Percentiles rank a stretch among this genome's conserved stretches.
phyloP scores from a whole-genome alignment of 257 asterid genomes.

The Solanum okadae region DNA sequence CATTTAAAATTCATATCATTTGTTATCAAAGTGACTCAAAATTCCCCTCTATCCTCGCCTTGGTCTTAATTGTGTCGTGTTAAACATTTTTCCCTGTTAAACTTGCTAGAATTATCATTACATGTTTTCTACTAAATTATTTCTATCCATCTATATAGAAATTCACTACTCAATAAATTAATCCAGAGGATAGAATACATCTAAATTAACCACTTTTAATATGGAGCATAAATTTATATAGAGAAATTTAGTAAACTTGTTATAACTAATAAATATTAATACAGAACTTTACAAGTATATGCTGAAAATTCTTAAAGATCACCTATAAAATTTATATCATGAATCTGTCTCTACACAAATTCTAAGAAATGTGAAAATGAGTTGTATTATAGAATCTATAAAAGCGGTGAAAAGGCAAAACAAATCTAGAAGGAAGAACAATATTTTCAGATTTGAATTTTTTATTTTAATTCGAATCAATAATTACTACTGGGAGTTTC shows the following conservation, averaged over 20 bases:
- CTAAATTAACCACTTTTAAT: neutral
- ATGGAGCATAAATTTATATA: too few relatives aligned
- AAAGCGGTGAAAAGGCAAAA: neutral
- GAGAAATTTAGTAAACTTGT: neutral
- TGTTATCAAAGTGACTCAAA: too few relatives aligned
- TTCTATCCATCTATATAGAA: too few relatives aligned
- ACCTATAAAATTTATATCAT: neutral
- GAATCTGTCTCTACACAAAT: neutral
- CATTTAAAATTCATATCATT: accelerated
- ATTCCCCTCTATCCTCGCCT: too few relatives aligned
- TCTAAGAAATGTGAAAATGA: neutral
- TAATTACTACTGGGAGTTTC: neutral
- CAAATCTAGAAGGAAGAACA: neutral
- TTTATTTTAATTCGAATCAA: neutral
- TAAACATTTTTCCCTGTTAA: too few relatives aligned
- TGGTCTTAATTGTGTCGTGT: neutral
- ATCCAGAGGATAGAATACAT: too few relatives aligned
- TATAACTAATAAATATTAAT: neutral
- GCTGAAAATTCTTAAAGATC: neutral
- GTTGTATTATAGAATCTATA: neutral
- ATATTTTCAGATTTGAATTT: neutral
- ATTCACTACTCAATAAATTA: too few relatives aligned
- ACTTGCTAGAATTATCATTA: too few relatives aligned
- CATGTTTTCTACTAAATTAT: too few relatives aligned
- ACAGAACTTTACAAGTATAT: neutral